These are phyloP conservation scores for Penicillium cinerascens DNA, from an alignment of 495 filamentous ascomycete species.

Conservation along the genomic window DNA sequence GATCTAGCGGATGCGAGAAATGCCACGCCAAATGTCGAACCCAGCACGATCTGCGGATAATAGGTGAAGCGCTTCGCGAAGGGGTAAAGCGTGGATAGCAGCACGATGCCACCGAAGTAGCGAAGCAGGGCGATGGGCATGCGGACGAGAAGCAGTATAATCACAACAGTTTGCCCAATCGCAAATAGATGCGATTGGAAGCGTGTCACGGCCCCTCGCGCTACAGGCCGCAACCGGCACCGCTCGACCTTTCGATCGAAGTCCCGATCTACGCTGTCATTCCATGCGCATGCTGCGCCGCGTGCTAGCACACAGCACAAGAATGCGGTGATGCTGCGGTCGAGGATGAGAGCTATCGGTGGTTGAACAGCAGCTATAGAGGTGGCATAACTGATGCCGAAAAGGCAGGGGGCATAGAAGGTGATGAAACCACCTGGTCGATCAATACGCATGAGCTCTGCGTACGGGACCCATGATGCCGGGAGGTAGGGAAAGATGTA, in stretches of 20 bases:
- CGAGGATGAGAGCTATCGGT: no score
- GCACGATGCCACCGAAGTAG: no score
- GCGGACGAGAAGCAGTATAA: not conserved
- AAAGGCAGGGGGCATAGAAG: slow-evolving; percentile 31
- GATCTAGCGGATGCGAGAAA: no score
- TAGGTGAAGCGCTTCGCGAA: slow-evolving; percentile 20
- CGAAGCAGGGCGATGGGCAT: not conserved
- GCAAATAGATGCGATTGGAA: slow-evolving; percentile 29
- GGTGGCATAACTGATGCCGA: slow-evolving; percentile 28
- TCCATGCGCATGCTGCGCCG: slow-evolving; percentile 37
- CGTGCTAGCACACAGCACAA: slow-evolving; percentile 27
- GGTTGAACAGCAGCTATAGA: no score
- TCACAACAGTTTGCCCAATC: not conserved
- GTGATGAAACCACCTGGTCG: slow-evolving; percentile 31
- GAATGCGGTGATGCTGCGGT: not conserved
- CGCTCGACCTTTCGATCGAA: slow-evolving; percentile 42
- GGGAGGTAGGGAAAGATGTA: no score
- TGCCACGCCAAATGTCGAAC: slow-evolving; percentile 5
- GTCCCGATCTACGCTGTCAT: slow-evolving; percentile 42
- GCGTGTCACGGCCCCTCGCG: slow-evolving; percentile 42
- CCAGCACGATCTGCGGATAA: slow-evolving; percentile 35
- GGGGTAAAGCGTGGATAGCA: slow-evolving; percentile 7
- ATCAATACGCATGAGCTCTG: slow-evolving; percentile 41
- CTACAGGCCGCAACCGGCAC: slow-evolving; percentile 38
- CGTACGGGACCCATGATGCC: slow-evolving; percentile 31